These are phyloP conservation scores for Urtica urens DNA, from an alignment of 306 rosid species.

Conservation along the genomic window DNA sequence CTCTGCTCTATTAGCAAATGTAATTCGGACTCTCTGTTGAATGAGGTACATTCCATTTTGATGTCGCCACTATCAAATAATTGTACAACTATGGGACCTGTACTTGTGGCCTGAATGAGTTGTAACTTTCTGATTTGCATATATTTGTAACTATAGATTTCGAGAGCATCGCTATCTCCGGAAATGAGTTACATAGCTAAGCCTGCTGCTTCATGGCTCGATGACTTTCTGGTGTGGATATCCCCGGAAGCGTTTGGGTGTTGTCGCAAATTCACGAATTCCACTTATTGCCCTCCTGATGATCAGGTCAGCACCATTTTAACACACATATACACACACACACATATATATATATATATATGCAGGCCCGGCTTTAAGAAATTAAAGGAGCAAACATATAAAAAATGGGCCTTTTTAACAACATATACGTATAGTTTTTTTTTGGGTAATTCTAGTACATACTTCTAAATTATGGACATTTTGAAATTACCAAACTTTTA, in stretches of 20 bases:
- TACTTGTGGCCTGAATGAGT: not conserved
- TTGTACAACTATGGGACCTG: not conserved
- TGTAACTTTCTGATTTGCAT: not conserved
- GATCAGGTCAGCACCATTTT: conserved; percentile 99
- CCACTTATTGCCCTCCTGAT: conserved; percentile 83
- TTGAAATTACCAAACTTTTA: too few relatives aligned
- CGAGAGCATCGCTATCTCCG: conserved; percentile 72
- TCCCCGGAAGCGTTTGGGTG: conserved; percentile 99
- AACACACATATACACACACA: too few relatives aligned
- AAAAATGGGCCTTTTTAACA: too few relatives aligned
- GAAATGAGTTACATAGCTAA: conserved; percentile 85
- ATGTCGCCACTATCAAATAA: not conserved
- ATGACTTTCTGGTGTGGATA: conserved; percentile 96
- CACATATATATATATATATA: too few relatives aligned
- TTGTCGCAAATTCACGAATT: conserved; percentile 90
- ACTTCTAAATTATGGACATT: too few relatives aligned
- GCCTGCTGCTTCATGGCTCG: conserved; percentile 99
- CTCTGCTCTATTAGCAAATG: conserved; percentile 95
- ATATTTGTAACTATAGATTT: conserved; percentile 37
- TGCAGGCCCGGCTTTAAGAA: too few relatives aligned
- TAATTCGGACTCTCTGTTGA: conserved; percentile 76
- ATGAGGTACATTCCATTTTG: conserved; percentile 44
- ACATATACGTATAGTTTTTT: too few relatives aligned
- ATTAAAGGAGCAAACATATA: too few relatives aligned
- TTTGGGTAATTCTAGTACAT: too few relatives aligned